phyloP scores from a whole-genome alignment of 768 basidiomycete species.

The Boletus rubescentipes region DNA sequence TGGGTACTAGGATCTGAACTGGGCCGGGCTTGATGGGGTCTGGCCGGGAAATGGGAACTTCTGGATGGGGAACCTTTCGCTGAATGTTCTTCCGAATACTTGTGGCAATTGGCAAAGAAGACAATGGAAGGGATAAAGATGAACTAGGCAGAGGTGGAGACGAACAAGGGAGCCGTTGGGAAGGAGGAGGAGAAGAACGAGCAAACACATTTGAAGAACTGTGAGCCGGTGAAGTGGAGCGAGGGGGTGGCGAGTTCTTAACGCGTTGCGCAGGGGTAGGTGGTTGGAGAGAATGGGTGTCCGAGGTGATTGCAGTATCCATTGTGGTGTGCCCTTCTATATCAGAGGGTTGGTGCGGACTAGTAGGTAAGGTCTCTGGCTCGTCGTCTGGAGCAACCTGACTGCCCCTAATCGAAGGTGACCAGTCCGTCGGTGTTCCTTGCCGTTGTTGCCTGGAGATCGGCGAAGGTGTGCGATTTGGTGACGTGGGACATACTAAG shows the following conservation, averaged over 20 bases:
- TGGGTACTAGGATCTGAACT: conserved; percentile 50
- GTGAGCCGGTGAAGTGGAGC: conserved; percentile 1
- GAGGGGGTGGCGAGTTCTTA: conserved; percentile 3
- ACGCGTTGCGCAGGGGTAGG: conserved; percentile 32
- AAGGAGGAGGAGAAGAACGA: background rate
- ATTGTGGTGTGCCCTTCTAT: conserved; percentile 12
- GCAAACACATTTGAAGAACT: conserved; percentile 8
- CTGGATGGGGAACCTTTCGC: conserved; percentile 50
- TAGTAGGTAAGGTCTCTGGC: background rate
- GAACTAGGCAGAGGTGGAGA: conserved; percentile 16
- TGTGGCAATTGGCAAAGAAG: conserved; percentile 6
- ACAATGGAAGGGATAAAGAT: conserved; percentile 6
- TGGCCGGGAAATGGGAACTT: conserved; percentile 32
- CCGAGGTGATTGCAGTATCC: conserved; percentile 3
- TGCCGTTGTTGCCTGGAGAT: conserved; percentile 5
- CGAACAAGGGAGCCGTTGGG: conserved; percentile 4
- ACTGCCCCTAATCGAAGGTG: conserved; percentile 25
- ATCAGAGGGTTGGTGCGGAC: conserved; percentile 3
- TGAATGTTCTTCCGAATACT: conserved; percentile 29
- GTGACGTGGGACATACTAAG: background rate
- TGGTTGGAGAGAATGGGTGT: conserved; percentile 20
- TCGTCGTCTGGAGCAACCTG: conserved; percentile 5
- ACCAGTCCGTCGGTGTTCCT: conserved; percentile 35
- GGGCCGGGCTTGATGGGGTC: conserved; percentile 33
- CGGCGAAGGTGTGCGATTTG: conserved; percentile 8